Evolutionary conservation across 2,329 filamentous ascomycete genomes (phyloP).

Genomic region (Elsinoe fawcettii): DNA sequence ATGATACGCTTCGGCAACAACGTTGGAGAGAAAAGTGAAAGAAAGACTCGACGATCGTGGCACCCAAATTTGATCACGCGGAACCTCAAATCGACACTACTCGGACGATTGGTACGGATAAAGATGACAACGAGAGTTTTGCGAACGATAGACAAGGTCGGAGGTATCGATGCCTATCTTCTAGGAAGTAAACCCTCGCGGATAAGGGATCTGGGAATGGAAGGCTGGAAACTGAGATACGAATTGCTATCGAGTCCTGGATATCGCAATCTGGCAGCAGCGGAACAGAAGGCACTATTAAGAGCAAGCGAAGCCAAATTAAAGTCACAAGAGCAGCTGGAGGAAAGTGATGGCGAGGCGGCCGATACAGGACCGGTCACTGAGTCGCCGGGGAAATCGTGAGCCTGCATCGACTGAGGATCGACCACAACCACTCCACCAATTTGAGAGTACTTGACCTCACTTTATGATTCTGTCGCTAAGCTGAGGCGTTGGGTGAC

Average conservation of each 20-base stretch:
- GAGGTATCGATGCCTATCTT: constrained; percentile 86
- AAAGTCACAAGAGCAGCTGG: background rate
- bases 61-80: constrained; percentile 64
- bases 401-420: background rate
- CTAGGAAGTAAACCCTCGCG: constrained; percentile 69
- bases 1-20: constrained; percentile 75
- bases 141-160: constrained; percentile 65
- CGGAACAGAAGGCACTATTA: background rate
- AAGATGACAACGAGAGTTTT: constrained; percentile 61
- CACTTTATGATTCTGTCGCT: no score
- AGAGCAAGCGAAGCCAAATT: constrained; percentile 1
- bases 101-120: constrained; percentile 58
- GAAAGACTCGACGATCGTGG: constrained; percentile 67
- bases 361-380: background rate
- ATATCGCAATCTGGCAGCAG: background rate
- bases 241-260: constrained; percentile 3
- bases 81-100: constrained; percentile 55
- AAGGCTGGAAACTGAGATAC: constrained; percentile 87
- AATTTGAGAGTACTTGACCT: no score
- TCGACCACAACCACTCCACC: no score
- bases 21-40: constrained; percentile 58
- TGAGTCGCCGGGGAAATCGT: background rate
- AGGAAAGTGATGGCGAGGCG: background rate
- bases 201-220: constrained; percentile 78
- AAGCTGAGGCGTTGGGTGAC: no score